A percentile compares a stretch with the other conserved stretches of the same genome.
phyloP scores from a whole-genome alignment of 2,329 filamentous ascomycete species.

The Salinomyces thailandicus region DNA sequence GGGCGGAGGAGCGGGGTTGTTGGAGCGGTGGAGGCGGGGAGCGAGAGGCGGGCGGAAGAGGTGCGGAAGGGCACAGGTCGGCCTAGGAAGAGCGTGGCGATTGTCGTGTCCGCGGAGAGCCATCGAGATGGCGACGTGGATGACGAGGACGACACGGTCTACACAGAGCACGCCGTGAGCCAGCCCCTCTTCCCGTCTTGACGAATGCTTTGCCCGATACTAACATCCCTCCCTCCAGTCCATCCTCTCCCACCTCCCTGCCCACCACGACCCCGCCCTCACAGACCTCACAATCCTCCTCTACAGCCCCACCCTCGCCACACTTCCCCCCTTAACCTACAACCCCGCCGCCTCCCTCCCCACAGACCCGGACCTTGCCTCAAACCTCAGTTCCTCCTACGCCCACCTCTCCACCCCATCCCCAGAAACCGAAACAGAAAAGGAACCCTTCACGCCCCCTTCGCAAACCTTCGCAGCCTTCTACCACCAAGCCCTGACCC shows the following conservation, averaged over 20 bases:
- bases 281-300: constrained; percentile 80
- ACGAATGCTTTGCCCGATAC: not conserved
- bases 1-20: constrained; percentile 9
- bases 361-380: constrained; percentile 42
- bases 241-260: constrained; percentile 79
- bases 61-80: constrained; percentile 14
- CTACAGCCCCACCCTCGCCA: constrained; percentile 65
- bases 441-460: constrained; percentile 15
- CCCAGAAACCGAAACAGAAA: constrained; percentile 25
- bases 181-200: not conserved
- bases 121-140: constrained; percentile 46
- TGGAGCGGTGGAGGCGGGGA: constrained; percentile 16
- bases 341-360: constrained; percentile 22
- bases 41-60: constrained; percentile 14
- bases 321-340: constrained; percentile 35
- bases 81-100: constrained; percentile 61
- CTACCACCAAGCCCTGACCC: constrained; percentile 63
- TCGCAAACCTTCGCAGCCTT: constrained; percentile 62
- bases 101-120: constrained; percentile 75
- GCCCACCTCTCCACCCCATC: constrained; percentile 63
- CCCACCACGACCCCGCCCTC: constrained; percentile 59
- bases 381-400: constrained; percentile 69
- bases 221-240: constrained; percentile 26
- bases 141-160: constrained; percentile 27
- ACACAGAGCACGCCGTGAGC: constrained; percentile 11